Conservation (phyloP, 805 yeast genomes). For the Candida xyloterini region DNA sequence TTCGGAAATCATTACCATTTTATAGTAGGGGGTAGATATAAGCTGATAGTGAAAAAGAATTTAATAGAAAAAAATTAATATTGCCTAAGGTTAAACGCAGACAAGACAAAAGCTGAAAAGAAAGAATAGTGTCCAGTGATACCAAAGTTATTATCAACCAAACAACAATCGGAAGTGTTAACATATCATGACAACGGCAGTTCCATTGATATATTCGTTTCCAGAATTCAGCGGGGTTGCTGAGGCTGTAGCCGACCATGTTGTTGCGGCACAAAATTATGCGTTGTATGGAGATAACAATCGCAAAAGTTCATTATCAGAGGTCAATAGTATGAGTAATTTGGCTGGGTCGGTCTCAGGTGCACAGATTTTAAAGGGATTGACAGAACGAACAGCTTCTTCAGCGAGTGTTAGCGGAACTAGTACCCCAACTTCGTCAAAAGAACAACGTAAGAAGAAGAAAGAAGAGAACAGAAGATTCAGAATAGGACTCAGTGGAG, state of each 20-base stretch:
- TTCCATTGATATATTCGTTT: conserved; percentile 90
- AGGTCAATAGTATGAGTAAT: conserved; percentile 3
- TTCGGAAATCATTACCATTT: not conserved
- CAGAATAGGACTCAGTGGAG: conserved; percentile 90
- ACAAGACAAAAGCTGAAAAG: conserved; percentile 1
- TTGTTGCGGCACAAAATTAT: conserved; percentile 80
- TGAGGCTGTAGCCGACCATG: conserved; percentile 94
- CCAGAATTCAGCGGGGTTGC: conserved; percentile 89
- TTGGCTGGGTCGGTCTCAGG: not conserved
- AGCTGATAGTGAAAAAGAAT: conserved; percentile 9
- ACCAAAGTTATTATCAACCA: not conserved
- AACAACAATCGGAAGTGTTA: not conserved
- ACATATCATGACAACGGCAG: conserved; percentile 76
- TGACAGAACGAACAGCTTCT: conserved; percentile 11
- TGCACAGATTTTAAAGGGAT: conserved; percentile 5
- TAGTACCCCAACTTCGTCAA: conserved; percentile 15
- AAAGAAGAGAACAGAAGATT: conserved; percentile 67
- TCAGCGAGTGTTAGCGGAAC: conserved; percentile 14
- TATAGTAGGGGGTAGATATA: not conserved
- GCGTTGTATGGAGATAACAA: conserved; percentile 43
- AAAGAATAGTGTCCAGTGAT: not conserved
- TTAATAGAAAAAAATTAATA: conserved; percentile 8
- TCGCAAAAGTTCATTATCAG: conserved; percentile 17
- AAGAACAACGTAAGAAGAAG: conserved; percentile 41
- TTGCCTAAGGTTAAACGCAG: conserved; percentile 6